Evolutionary conservation across 176 grass and related monocot species (phyloP).

Genomic region (Phoenix roebelenii): DNA sequence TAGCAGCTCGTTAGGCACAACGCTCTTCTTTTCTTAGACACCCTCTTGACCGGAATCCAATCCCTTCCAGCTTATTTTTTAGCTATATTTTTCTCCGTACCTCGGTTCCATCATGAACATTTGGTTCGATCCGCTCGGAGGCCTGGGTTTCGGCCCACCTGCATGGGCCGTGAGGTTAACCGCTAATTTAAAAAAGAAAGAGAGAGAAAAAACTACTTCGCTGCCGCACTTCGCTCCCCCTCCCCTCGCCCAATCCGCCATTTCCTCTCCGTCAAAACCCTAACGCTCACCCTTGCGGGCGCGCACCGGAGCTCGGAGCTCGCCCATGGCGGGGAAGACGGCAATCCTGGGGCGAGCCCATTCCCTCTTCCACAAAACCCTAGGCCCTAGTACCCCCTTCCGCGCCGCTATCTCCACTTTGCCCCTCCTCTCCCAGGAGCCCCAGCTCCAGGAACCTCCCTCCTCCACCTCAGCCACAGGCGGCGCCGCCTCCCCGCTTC

Average conservation of each 20-base stretch:
- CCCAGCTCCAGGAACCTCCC: constrained; percentile 39
- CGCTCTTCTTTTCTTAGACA: no score
- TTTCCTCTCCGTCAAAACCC: constrained; percentile 33
- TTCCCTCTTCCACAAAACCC: constrained; percentile 7
- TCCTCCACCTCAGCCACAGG: constrained; percentile 5
- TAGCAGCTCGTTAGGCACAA: no score
- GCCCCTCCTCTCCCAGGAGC: constrained; percentile 55
- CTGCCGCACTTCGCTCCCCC: no score
- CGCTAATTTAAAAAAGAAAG: no score
- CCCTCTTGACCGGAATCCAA: no score
- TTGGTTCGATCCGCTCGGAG: no score
- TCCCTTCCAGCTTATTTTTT: no score
- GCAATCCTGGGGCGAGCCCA: constrained; percentile 46
- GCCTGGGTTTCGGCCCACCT: no score
- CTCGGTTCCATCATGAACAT: no score
- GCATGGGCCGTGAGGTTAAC: no score
- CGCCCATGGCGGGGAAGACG: constrained; percentile 51
- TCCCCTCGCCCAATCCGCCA: neutral
- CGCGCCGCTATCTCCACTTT: constrained; percentile 56
- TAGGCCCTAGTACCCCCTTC: constrained; percentile 1
- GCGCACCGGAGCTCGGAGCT: neutral
- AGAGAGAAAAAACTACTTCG: no score
- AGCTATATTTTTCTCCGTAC: no score
- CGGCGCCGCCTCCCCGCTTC: constrained; percentile 29
- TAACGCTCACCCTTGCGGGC: constrained; percentile 15